These are phyloP conservation scores for Hygrocybe punicea DNA, from an alignment of 768 basidiomycete species.

Conservation along the genomic window DNA sequence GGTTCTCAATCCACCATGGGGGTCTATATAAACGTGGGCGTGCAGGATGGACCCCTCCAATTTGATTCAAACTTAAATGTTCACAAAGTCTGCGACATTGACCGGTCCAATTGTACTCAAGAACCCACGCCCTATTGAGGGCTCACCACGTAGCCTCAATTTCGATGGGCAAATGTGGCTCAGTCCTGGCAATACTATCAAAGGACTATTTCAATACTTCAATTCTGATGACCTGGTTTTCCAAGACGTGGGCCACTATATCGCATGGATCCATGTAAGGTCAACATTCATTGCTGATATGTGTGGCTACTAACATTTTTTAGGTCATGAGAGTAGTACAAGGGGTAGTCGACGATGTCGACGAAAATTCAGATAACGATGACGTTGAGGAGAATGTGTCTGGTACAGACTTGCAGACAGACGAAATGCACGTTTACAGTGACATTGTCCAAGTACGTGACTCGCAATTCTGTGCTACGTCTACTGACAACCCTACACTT, in stretches of 20 bases:
- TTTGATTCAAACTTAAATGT: too few species aligned
- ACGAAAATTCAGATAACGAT: not conserved
- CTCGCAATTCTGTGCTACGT: not conserved
- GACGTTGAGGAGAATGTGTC: not conserved
- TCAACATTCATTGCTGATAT: not conserved
- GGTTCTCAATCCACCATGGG: not conserved
- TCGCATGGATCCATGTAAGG: not conserved
- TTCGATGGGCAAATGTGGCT: not conserved
- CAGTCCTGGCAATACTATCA: not conserved
- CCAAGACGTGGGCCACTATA: not conserved
- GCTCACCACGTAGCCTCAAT: not conserved
- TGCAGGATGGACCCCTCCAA: too few species aligned
- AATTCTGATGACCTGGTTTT: not conserved
- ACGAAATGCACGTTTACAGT: conserved; percentile 1
- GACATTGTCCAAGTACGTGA: conserved; percentile 2
- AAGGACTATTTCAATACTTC: not conserved
- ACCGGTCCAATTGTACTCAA: not conserved
- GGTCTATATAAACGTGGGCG: not conserved
- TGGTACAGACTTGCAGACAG: not conserved
- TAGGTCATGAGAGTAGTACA: not conserved
- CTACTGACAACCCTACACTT: not conserved
- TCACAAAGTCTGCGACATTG: not conserved
- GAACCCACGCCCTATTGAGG: not conserved
- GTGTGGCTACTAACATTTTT: not conserved
- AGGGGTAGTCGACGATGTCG: not conserved